Evolutionary conservation across 2,329 filamentous ascomycete species (phyloP), one percentile per base, ranked within the genome.

Genomic region (Hymenoscyphus occultus): DNA sequence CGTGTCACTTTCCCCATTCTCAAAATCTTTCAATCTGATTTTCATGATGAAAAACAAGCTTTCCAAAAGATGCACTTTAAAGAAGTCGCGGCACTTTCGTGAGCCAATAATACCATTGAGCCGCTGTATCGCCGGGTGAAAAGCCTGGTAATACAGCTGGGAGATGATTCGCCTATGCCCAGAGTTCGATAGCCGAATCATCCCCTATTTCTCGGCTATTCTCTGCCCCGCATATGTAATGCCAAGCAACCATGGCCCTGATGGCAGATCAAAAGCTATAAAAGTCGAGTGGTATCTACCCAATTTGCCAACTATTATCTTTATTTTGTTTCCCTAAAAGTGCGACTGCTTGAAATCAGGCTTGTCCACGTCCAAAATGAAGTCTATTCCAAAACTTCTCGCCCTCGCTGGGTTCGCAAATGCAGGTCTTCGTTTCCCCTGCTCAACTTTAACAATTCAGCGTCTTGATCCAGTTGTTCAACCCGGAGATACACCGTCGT

Each of bases 391-490:
- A 12, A 22, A 48, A 48, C 13, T 48, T 48, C 58, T 66, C 57
- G 60, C 61, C 48, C 62, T 64, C 57, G 54, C 65, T 22, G 59
- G 40, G 22, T 31, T 40, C 12, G 64, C 48, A 28, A 31, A 64
- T 9, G 67, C 67, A 48, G 67, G 67, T 32, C 67, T 68, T 42
- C 67, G 67, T 32, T 68, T 68, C 40, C 64, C 64, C 35, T 68
- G 67, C 61, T 68, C 67, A n/a, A 59, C 51, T 22, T 61, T 68
- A 54, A 65, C 65, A 12, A 57, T 68, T 56, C 65, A 68, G 31
- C 67, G 67, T 22, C 67, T 68, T 35, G 67, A 68, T 28, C 67
- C 67, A 10, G 67, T 68, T 48, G 67, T 68, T 57, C 64, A 68
- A 32, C 65, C 67, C 58, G 67, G 67, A 31, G 45, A 35, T 14